These are phyloP conservation scores for Fusarium armeniacum DNA, from an alignment of 2,329 filamentous ascomycete species.

Conservation along the genomic window DNA sequence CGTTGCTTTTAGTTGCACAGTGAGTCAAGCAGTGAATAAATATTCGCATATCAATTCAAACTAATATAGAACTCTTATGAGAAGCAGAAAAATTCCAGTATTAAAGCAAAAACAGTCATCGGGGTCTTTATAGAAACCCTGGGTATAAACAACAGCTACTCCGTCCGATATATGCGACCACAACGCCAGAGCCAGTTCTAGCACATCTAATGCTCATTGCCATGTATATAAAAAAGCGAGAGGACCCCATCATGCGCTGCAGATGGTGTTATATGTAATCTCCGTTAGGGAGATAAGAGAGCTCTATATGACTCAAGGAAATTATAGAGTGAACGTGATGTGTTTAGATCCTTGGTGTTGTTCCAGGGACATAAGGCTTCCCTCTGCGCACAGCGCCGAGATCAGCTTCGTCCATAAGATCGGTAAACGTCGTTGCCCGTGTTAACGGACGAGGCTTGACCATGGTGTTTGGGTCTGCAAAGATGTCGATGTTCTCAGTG, in stretches of 20 bases:
- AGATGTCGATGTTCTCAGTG: slow-evolving; percentile 67
- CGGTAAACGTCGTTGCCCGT: slow-evolving; percentile 65
- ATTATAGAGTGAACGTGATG: slow-evolving; percentile 3
- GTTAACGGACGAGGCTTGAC: slow-evolving; percentile 48
- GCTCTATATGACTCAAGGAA: slow-evolving; percentile 6
- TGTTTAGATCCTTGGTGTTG: slow-evolving; percentile 52
- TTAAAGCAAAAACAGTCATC: slow-evolving; percentile 15
- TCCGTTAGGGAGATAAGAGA: slow-evolving; percentile 19
- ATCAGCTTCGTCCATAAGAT: slow-evolving; percentile 65
- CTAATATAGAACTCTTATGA: slow-evolving; percentile 31
- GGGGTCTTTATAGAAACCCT: slow-evolving; percentile 19
- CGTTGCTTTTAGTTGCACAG: background rate
- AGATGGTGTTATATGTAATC: slow-evolving; percentile 17
- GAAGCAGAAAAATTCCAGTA: slow-evolving; percentile 15
- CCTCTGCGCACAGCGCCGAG: slow-evolving; percentile 59
- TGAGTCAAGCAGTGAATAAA: slow-evolving; percentile 9
- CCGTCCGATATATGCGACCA: slow-evolving; percentile 31
- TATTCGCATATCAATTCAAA: slow-evolving; percentile 46
- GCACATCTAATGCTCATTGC: slow-evolving; percentile 13
- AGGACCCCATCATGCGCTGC: slow-evolving; percentile 35
- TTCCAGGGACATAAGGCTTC: slow-evolving; percentile 59
- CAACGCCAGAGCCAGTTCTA: slow-evolving; percentile 38
- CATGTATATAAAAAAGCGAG: slow-evolving; percentile 28
- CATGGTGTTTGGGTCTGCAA: slow-evolving; percentile 63
- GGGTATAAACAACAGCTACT: slow-evolving; percentile 48